Percentiles rank a stretch among this genome's conserved stretches.
Evolutionary conservation across 2,329 filamentous ascomycete species (phyloP).

Genomic region (Myriosclerotinia scirpicola): DNA sequence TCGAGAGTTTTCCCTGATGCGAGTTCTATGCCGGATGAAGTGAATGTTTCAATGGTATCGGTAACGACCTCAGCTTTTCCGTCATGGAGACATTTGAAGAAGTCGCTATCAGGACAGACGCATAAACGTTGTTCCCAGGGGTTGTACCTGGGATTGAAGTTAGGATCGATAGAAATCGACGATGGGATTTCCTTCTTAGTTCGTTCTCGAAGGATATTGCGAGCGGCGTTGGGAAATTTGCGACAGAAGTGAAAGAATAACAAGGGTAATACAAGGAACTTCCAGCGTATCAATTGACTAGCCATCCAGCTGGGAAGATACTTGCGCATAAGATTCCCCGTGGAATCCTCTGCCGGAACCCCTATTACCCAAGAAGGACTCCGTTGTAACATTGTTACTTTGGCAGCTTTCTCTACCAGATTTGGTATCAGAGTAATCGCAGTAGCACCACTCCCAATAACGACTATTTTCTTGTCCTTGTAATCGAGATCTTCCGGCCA

Average conservation of each 20-base stretch:
- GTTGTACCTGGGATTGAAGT: conserved; percentile 65
- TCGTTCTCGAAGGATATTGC: conserved; percentile 47
- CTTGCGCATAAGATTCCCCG: conserved; percentile 17
- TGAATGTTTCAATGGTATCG: conserved; percentile 53
- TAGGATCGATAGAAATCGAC: conserved; percentile 54
- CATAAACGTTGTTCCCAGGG: conserved; percentile 77
- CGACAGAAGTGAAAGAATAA: conserved; percentile 53
- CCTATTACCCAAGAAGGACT: conserved; percentile 68
- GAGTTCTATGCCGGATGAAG: conserved; percentile 47
- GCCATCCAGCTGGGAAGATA: conserved; percentile 49
- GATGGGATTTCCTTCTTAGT: conserved; percentile 54
- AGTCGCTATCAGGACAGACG: conserved; percentile 58
- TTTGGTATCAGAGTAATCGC: conserved; percentile 73
- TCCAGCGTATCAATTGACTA: conserved; percentile 46
- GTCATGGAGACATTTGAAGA: conserved; percentile 51
- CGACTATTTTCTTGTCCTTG: conserved; percentile 49
- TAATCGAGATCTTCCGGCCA: conserved; percentile 70
- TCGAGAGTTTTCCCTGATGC: conserved; percentile 44
- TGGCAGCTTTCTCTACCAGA: conserved; percentile 60
- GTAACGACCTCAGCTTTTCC: conserved; percentile 52
- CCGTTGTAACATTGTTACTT: conserved; percentile 78
- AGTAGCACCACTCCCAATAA: conserved; percentile 61
- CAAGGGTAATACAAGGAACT: conserved; percentile 50
- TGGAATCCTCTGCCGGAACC: conserved; percentile 33
- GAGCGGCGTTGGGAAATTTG: conserved; percentile 52